Base-by-base conservation (phyloP, 2,329 filamentous ascomycete species). In the Hypoxylon sp. region DNA sequence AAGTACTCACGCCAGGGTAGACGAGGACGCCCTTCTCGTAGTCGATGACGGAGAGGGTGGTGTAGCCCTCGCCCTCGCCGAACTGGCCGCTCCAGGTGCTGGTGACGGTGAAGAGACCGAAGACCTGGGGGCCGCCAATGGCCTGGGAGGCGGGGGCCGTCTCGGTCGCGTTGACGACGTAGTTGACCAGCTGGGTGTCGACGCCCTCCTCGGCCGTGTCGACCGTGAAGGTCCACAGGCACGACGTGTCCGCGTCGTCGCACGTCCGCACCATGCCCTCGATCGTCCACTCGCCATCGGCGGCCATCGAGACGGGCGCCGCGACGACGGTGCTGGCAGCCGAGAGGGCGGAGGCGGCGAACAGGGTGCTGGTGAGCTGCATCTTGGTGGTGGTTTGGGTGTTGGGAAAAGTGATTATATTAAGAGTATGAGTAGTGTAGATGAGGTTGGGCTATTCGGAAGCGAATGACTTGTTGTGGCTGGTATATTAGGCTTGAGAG, bases 21-120 rank as follows among this genome's bases (percentile, higher is more conserved):
- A 77, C 71, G 55, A 85, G 84, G 55, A 76, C 70, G 43, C 70
- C 71, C 65, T 75, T 72, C 23, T 54, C 64, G 60, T 74, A 73
- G 71, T 83, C 74, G 29, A 81, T 77, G 37, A 86, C 79, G 5
- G 79, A 74, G 33, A 85, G 72, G 17, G 80, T 83, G 31, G 81
- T 84, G 74, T 85, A 85, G 59, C 79, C 83, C 21, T 81, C 71
- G 62, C 71, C 79, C 5, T 70, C 55, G 50, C 82, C 83, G 63
- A 85, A 85, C 70, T 83, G 79, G 67, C 76, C 81, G 67, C 78
- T 82, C 83, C 83, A 86, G 69, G 79, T 79, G 9, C 79, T 81
- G 42, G 80, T 83, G 63, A 85, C 66, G 58, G 75, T 80, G 75
- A 75, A 85, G 63, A 67, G 69, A 37, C 81, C 83, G 72, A 81